phyloP scores from a whole-genome alignment of 352 stramenopile species.

The Aphanomyces invadans region DNA sequence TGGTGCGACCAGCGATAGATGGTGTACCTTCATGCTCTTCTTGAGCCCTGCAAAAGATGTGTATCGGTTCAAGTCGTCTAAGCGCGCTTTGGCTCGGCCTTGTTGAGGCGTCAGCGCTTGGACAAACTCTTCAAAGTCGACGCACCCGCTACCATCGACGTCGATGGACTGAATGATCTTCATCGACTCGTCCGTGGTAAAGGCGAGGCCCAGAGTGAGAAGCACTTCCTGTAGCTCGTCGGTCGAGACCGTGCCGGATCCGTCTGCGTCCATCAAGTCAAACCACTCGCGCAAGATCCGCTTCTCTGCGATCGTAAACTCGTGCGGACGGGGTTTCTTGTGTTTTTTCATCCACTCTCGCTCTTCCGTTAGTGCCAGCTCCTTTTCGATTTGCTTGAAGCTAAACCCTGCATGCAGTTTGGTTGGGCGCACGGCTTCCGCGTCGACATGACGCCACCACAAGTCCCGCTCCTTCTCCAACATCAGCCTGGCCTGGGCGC shows the following conservation, averaged over 20 bases:
- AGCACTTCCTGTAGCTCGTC: slow-evolving; percentile 73
- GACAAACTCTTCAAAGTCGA: slow-evolving; percentile 77
- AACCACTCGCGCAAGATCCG: slow-evolving; percentile 74
- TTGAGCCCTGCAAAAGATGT: slow-evolving; percentile 67
- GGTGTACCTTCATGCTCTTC: slow-evolving; percentile 55
- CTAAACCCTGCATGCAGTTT: background rate
- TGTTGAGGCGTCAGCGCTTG: slow-evolving; percentile 59
- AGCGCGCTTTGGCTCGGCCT: slow-evolving; percentile 25
- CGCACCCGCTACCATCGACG: slow-evolving; percentile 60
- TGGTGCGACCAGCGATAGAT: no score
- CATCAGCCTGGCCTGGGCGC: background rate
- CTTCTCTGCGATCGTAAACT: slow-evolving; percentile 66
- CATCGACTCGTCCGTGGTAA: slow-evolving; percentile 50
- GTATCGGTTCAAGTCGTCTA: slow-evolving; percentile 40
- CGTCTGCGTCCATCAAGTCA: slow-evolving; percentile 54
- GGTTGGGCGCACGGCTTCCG: background rate
- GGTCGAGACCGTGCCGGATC: slow-evolving; percentile 62
- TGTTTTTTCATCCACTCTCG: slow-evolving; percentile 60
- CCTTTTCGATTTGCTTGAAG: slow-evolving; percentile 30
- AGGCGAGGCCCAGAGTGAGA: slow-evolving; percentile 71
- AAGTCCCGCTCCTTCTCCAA: slow-evolving; percentile 3
- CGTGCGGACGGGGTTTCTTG: slow-evolving; percentile 48
- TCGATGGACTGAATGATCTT: slow-evolving; percentile 53
- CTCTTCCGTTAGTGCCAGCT: slow-evolving; percentile 51
- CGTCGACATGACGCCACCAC: slow-evolving; percentile 8